A percentile compares a stretch with the other conserved stretches of the same genome.
These are phyloP conservation scores for Sutorius australiensis DNA, from an alignment of 768 basidiomycete genomes.

Conservation along the genomic window DNA sequence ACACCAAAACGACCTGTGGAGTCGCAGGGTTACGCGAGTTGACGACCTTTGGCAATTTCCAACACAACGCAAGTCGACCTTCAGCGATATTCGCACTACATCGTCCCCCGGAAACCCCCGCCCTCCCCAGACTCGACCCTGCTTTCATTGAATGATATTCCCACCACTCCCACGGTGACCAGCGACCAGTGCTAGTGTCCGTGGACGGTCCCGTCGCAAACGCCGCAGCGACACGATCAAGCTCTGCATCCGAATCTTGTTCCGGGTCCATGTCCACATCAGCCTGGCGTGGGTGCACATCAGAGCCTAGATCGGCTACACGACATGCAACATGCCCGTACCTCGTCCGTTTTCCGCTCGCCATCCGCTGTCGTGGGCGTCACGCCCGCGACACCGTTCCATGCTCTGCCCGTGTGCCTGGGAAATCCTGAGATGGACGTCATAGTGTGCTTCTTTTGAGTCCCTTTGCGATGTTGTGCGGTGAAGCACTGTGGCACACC, in stretches of 20 bases:
- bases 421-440: slow-evolving; percentile 39
- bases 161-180: no score
- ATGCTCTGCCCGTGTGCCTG: slow-evolving; percentile 6
- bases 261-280: slow-evolving; percentile 36
- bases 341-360: slow-evolving; percentile 19
- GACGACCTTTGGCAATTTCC: no score
- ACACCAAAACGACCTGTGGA: no score
- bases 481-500: slow-evolving; percentile 86
- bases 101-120: no score
- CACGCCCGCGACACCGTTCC: slow-evolving; percentile 14
- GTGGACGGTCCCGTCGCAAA: slow-evolving; percentile 15
- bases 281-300: slow-evolving; percentile 15
- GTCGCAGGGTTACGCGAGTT: no score
- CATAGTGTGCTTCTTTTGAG: slow-evolving; percentile 59
- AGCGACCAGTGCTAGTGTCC: no score
- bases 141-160: no score
- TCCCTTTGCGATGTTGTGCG: slow-evolving; percentile 79
- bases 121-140: no score
- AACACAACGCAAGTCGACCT: no score
- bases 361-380: background rate
- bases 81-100: no score
- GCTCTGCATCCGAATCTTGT: slow-evolving; percentile 35
- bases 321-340: background rate
- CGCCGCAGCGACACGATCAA: slow-evolving; percentile 34
- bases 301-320: slow-evolving; percentile 1